Conservation (phyloP, 139 green algal species). For the Gonium pectorale region DNA sequence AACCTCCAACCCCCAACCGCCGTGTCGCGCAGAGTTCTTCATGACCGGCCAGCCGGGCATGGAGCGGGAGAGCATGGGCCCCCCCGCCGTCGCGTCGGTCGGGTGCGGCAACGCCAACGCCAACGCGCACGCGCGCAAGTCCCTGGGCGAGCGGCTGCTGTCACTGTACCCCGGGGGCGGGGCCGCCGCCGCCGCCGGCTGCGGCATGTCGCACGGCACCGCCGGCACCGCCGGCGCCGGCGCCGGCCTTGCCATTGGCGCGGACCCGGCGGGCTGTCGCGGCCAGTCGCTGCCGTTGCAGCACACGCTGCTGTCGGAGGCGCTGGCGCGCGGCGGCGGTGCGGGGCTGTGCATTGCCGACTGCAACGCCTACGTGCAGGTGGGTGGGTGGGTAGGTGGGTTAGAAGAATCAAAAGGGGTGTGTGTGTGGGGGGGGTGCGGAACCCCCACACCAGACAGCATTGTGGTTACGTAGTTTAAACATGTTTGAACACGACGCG, state of each 20-base stretch:
- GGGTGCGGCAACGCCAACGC: no score
- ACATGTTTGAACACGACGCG: no score
- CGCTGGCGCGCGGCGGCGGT: slow-evolving; percentile 7
- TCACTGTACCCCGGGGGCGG: no score
- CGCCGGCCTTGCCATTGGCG: background rate
- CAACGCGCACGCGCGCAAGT: no score
- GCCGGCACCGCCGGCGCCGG: background rate
- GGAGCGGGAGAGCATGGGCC: slow-evolving; percentile 5
- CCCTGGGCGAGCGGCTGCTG: no score
- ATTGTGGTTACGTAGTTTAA: no score
- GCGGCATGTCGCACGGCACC: background rate
- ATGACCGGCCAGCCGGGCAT: background rate
- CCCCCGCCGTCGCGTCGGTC: no score
- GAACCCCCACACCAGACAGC: no score
- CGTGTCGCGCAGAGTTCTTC: background rate
- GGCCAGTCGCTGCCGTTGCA: slow-evolving; percentile 31
- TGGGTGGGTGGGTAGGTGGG: no score
- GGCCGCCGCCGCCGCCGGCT: no score
- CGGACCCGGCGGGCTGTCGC: background rate
- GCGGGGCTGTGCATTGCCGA: slow-evolving; percentile 41
- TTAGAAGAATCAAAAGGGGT: no score
- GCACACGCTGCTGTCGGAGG: slow-evolving; percentile 40
- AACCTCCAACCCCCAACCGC: background rate
- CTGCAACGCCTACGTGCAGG: slow-evolving; percentile 46
- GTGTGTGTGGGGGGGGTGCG: no score